Percentiles rank a stretch among this genome's conserved stretches.
These are phyloP conservation scores for Cladosporium sp. DNA, from an alignment of 2,329 filamentous ascomycete species.

Conservation along the genomic window DNA sequence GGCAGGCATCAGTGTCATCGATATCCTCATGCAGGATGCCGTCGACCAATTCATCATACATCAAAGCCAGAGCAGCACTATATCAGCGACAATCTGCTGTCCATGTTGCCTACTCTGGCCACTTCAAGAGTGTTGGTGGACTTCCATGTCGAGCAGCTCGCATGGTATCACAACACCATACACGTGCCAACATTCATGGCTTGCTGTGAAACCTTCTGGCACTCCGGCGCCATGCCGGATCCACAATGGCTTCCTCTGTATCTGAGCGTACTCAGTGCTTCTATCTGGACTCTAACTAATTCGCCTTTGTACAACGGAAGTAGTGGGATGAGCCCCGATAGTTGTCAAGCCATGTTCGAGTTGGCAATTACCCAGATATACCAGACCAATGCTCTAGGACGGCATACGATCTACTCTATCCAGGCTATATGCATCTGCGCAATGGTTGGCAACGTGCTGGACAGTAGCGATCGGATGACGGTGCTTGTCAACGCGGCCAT, in stretches of 20 bases:
- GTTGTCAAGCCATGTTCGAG: not conserved
- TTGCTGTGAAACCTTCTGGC: not conserved
- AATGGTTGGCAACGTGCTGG: constrained; percentile 21
- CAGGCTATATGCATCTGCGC: constrained; percentile 1
- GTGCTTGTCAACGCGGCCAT: constrained; percentile 20
- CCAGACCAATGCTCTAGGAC: not conserved
- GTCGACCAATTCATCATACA: not conserved
- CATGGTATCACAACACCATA: constrained; percentile 21
- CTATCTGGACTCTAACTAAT: not conserved
- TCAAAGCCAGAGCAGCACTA: not conserved
- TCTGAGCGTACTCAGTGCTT: not conserved
- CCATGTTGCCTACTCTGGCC: not conserved
- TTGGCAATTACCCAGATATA: not conserved
- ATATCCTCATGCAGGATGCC: not conserved
- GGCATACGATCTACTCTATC: not conserved
- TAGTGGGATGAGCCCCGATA: not conserved
- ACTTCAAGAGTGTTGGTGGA: constrained; percentile 10
- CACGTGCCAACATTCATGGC: constrained; percentile 16
- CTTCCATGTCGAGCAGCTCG: constrained; percentile 19
- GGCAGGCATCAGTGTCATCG: not conserved
- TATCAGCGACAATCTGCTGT: not conserved
- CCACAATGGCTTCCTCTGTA: not conserved
- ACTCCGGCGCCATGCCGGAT: not conserved
- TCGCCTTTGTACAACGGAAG: not conserved
- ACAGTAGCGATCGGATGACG: constrained; percentile 21